Evolutionary conservation across 257 asterid genomes (phyloP), one percentile per base, ranked within the genome.

Genomic region (Scutellaria baicalensis): DNA sequence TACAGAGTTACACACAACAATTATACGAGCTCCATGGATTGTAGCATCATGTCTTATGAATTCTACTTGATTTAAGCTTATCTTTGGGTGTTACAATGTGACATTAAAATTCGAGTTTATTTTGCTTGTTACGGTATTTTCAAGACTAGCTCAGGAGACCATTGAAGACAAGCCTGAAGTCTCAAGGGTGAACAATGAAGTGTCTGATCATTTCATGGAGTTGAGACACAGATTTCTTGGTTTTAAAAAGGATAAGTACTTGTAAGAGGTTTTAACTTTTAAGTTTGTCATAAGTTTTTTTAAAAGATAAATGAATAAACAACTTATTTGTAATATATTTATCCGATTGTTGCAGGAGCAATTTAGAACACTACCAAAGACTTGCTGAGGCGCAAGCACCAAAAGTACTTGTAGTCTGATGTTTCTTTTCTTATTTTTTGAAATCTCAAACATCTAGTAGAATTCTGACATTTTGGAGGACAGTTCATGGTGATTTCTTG

Each of bases 401-500:
- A 27, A 94, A 91, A 96, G 99, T 94, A 82, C 47, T 57, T 66
- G 38, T 48, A 12, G 8, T 57, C 56, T 47, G 49, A 42, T 68
- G 5, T 12, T 67, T 38, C 36, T 42, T 48, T 33, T 47, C 12
- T 45, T 36, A 49, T 27, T 16, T 65, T 71, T 47, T 31, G 21
- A 56, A 6, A 39, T 49, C 59, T 65, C 66, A 17, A 48, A 42
- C 39, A 16, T 27, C 33, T 27, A 27, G 4, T 40, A 8, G 40
- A 54, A 45, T 59, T 56, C 87, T 83, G 80, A 85, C 74, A 49
- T 76, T n/a, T 73, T 71, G 71, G 61, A 60, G 84, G 79, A 77
- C 92, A 93, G 97, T 93, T 93, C 77, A 86, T 93, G 99, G 96
- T 93, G 84, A 83, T 93, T 80, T 89, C 99, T 67, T 93, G 99